Evolutionary conservation across 805 yeast species (phyloP).

Genomic region (Hanseniaspora singularis): DNA sequence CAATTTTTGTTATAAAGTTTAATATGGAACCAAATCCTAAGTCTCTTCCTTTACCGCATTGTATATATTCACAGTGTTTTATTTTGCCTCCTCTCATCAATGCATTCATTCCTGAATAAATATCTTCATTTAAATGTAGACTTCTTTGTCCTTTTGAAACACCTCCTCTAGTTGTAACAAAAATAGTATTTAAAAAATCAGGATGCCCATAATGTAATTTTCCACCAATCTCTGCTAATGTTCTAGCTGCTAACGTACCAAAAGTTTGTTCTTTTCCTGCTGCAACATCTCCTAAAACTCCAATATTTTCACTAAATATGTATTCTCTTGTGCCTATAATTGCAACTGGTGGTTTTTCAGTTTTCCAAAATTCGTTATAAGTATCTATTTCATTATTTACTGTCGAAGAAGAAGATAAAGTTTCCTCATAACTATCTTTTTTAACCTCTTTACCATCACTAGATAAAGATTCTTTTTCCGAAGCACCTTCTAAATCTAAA

Average conservation of each 20-base stretch:
- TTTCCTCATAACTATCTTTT: neutral
- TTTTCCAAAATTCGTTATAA: constrained; percentile 17
- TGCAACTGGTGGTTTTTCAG: constrained; percentile 49
- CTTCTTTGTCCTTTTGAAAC: constrained; percentile 79
- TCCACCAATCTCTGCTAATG: constrained; percentile 71
- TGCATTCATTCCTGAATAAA: constrained; percentile 78
- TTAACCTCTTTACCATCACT: neutral
- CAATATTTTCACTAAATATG: constrained; percentile 70
- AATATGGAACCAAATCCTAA: constrained; percentile 73
- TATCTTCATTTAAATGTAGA: constrained; percentile 71
- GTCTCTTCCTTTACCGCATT: constrained; percentile 81
- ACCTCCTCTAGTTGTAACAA: constrained; percentile 78
- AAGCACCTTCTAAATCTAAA: neutral
- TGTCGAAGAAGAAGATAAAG: neutral
- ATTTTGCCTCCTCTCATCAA: constrained; percentile 69
- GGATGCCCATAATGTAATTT: constrained; percentile 83
- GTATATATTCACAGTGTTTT: constrained; percentile 71
- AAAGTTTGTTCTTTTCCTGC: constrained; percentile 84
- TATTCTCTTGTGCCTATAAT: constrained; percentile 77
- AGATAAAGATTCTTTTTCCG: no score
- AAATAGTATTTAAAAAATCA: constrained; percentile 61
- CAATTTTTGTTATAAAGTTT: constrained; percentile 73
- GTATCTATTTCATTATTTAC: constrained; percentile 22
- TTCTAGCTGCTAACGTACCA: constrained; percentile 73
- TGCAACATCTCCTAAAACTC: constrained; percentile 73